These are phyloP conservation scores for Prunus persica DNA, from an alignment of 306 rosid species.

Conservation along the genomic window DNA sequence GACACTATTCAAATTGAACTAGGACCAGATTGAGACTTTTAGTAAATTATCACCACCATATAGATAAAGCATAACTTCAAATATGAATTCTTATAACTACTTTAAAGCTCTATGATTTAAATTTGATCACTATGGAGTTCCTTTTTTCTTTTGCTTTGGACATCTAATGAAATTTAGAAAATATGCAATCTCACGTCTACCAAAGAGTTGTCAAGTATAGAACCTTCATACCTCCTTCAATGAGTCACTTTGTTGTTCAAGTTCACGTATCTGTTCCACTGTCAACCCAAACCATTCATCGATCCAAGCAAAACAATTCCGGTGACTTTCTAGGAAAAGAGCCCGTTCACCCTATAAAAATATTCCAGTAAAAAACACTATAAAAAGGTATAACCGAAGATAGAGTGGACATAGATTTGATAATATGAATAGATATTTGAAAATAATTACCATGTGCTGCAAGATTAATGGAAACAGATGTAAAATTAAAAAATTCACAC, in stretches of 20 bases:
- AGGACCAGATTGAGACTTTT: not conserved
- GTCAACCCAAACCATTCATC: constrained; percentile 51
- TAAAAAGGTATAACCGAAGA: not conserved
- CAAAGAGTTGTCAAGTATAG: not conserved
- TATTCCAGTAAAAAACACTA: not conserved
- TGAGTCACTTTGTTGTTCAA: constrained; percentile 25
- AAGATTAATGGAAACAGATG: not conserved
- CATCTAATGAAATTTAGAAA: not conserved
- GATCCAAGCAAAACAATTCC: constrained; percentile 42
- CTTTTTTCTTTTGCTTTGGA: not conserved
- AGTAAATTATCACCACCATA: not conserved
- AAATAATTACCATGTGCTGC: not conserved
- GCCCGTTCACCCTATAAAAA: constrained; percentile 41
- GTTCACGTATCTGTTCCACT: constrained; percentile 29
- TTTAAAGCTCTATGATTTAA: not conserved
- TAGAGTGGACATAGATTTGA: not conserved
- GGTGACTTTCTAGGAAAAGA: constrained; percentile 42
- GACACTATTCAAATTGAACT: not conserved
- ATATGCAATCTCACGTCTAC: not conserved
- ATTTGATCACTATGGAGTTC: not conserved
- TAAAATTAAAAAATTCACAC: not conserved
- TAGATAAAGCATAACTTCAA: not conserved
- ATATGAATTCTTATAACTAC: not conserved
- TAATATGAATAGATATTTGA: not conserved
- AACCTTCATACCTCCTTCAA: constrained; percentile 26